phyloP scores from a whole-genome alignment of 148 eudicot species.

The Camellia japonica region DNA sequence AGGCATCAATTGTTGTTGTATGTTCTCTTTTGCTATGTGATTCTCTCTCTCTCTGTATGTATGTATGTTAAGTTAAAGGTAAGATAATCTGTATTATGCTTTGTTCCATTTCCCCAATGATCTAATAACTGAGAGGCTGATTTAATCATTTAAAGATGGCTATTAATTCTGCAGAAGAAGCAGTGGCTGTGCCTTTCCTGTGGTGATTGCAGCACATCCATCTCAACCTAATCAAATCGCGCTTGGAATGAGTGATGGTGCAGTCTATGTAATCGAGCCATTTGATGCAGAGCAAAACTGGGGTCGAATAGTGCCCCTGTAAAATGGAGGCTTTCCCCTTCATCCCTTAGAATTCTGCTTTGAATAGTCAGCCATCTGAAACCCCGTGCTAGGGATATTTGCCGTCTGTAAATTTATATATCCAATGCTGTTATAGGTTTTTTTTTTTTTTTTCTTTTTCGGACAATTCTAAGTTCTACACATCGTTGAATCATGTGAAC shows the following conservation, averaged over 20 bases:
- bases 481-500: too few relatives aligned
- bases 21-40: background rate
- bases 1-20: background rate
- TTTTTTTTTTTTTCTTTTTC: too few relatives aligned
- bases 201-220: constrained; percentile 62
- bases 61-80: background rate
- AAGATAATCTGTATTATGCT: background rate
- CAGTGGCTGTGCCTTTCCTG: constrained; percentile 37
- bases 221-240: constrained; percentile 52
- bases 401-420: too few relatives aligned
- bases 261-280: constrained; percentile 56
- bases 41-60: background rate
- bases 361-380: constrained; percentile 57
- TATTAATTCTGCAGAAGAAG: constrained; percentile 25
- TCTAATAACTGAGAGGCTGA: background rate
- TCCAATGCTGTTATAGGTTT: too few relatives aligned
- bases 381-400: constrained; percentile 39
- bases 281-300: constrained; percentile 49
- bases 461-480: too few relatives aligned
- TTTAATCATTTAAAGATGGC: constrained; percentile 2
- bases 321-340: constrained; percentile 44
- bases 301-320: constrained; percentile 44
- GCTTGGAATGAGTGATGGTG: constrained; percentile 58
- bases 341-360: constrained; percentile 45
- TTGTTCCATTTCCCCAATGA: background rate